Evolutionary conservation across 768 basidiomycete species (phyloP).

Genomic region (Amanita thiersii): DNA sequence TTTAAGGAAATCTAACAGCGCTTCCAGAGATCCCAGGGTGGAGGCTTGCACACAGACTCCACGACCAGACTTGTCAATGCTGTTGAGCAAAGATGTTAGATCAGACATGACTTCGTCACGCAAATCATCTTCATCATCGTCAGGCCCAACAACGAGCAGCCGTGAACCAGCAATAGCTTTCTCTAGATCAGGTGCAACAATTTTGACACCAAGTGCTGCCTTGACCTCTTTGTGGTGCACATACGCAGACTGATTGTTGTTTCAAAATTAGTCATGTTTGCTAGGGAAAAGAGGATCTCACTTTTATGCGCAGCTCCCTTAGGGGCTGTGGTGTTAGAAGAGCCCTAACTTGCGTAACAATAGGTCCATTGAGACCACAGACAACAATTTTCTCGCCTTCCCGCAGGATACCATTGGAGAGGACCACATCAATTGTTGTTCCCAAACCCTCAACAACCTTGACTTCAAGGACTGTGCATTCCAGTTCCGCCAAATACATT

Average conservation of each 20-base stretch:
- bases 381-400: conserved; percentile 95
- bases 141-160: conserved; percentile 84
- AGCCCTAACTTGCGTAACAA: conserved; percentile 91
- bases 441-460: conserved; percentile 98
- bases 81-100: conserved; percentile 78
- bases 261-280: conserved; percentile 11
- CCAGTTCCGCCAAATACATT: conserved; percentile 96
- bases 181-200: conserved; percentile 90
- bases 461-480: conserved; percentile 97
- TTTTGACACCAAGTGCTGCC: conserved; percentile 94
- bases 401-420: conserved; percentile 86
- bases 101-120: conserved; percentile 97
- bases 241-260: conserved; percentile 68
- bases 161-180: conserved; percentile 98
- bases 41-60: conserved; percentile 98
- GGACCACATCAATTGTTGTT: conserved; percentile 93
- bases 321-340: conserved; percentile 94
- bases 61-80: conserved; percentile 90
- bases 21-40: conserved; percentile 94
- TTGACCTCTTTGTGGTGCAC: conserved; percentile 97
- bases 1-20: conserved; percentile 92
- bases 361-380: conserved; percentile 95
- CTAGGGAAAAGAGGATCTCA: conserved; percentile 19
- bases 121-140: conserved; percentile 94
- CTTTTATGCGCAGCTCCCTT: conserved; percentile 94